Conservation (phyloP, 352 stramenopile genomes). For the Phytophthora multivora region DNA sequence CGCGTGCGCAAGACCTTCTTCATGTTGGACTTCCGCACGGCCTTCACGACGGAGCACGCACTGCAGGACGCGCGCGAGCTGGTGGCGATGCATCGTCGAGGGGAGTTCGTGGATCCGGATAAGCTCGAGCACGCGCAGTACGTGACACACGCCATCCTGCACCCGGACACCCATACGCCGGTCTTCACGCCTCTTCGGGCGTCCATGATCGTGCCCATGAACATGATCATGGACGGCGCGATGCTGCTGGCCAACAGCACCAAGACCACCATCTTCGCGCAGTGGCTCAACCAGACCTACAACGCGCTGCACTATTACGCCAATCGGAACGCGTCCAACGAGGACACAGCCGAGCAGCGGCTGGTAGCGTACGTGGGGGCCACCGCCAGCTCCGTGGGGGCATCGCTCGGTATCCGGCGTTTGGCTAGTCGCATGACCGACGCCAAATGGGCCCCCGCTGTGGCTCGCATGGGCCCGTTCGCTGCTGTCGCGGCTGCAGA, state of each 20-base stretch:
- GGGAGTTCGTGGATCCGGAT: constrained; percentile 39
- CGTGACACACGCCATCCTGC: constrained; percentile 75
- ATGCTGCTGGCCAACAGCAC: constrained; percentile 83
- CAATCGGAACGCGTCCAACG: constrained; percentile 87
- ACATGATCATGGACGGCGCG: constrained; percentile 78
- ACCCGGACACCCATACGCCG: constrained; percentile 70
- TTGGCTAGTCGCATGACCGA: constrained; percentile 55
- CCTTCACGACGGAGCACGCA: constrained; percentile 61
- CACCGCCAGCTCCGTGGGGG: constrained; percentile 74
- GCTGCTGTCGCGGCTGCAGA: constrained; percentile 82
- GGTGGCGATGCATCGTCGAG: constrained; percentile 46
- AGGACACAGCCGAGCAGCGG: constrained; percentile 77
- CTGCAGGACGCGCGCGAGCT: constrained; percentile 52
- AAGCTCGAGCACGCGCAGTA: constrained; percentile 58
- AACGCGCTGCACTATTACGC: constrained; percentile 92
- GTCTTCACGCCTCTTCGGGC: constrained; percentile 77
- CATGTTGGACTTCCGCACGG: constrained; percentile 83
- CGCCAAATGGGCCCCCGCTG: constrained; percentile 47
- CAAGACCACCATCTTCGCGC: constrained; percentile 68
- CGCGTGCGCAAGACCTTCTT: constrained; percentile 82
- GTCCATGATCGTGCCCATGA: constrained; percentile 90
- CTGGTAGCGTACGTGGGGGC: constrained; percentile 71
- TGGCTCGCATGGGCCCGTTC: constrained; percentile 78
- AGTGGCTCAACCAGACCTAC: constrained; percentile 91
- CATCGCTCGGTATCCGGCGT: constrained; percentile 71